Evolutionary conservation across 805 yeast genomes (phyloP).

Genomic region (Osmozyma mogii): DNA sequence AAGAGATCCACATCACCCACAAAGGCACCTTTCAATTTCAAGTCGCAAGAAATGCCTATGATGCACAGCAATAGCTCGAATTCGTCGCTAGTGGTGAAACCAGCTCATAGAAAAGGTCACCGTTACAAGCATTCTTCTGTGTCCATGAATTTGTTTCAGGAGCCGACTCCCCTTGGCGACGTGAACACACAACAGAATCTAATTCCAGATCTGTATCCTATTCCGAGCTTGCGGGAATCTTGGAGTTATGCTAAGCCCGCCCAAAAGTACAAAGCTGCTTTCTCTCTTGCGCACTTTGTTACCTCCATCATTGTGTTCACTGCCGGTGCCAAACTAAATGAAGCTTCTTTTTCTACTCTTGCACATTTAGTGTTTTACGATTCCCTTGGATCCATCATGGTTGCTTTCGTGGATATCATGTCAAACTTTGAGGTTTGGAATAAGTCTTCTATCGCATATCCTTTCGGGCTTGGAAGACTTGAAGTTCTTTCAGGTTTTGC

Average conservation of each 20-base stretch:
- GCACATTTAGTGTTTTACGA: slow-evolving; percentile 88
- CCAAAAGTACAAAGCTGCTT: slow-evolving; percentile 51
- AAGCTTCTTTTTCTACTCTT: slow-evolving; percentile 61
- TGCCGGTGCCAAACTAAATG: slow-evolving; percentile 48
- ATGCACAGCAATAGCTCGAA: slow-evolving; percentile 9
- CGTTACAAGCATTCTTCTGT: slow-evolving; percentile 94
- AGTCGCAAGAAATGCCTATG: slow-evolving; percentile 37
- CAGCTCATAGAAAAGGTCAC: slow-evolving; percentile 86
- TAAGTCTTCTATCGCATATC: slow-evolving; percentile 70
- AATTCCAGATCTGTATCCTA: slow-evolving; percentile 58
- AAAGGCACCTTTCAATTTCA: slow-evolving; percentile 54
- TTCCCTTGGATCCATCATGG: slow-evolving; percentile 63
- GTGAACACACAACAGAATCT: slow-evolving; percentile 49
- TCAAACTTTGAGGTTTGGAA: slow-evolving; percentile 93
- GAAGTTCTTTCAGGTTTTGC: slow-evolving; percentile 89
- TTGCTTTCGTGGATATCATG: slow-evolving; percentile 68
- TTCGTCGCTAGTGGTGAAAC: slow-evolving; percentile 24
- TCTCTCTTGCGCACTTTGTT: slow-evolving; percentile 52
- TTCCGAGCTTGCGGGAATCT: slow-evolving; percentile 65
- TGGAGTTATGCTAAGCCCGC: slow-evolving; percentile 46
- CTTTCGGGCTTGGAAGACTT: slow-evolving; percentile 88
- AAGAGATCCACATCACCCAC: slow-evolving; percentile 14
- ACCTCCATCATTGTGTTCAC: slow-evolving; percentile 50
- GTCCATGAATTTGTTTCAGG: slow-evolving; percentile 91
- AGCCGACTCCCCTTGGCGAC: slow-evolving; percentile 51